Evolutionary conservation across 257 asterid species (phyloP).

Genomic region (Solanum virginianum): DNA sequence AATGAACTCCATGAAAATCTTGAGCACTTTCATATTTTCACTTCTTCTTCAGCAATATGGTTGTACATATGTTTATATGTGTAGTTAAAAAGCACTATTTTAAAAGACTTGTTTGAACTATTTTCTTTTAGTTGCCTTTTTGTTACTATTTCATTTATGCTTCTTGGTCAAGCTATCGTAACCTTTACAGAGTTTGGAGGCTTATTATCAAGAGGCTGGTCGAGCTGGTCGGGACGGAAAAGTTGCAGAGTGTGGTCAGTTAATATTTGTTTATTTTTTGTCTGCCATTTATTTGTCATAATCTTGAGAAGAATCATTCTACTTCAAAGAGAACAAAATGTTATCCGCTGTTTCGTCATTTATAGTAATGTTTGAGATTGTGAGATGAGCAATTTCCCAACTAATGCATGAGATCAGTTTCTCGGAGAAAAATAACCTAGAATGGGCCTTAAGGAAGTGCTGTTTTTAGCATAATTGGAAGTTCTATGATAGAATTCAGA

Average conservation of each 20-base stretch:
- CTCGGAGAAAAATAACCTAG: neutral
- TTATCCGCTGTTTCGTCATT: neutral
- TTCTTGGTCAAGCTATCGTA: neutral
- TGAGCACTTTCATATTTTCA: neutral
- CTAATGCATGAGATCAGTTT: neutral
- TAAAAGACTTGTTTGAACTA: neutral
- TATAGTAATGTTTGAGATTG: neutral
- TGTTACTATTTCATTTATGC: neutral
- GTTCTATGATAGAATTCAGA: neutral
- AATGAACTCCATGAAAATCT: neutral
- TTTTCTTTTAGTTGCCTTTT: neutral
- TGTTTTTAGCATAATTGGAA: neutral
- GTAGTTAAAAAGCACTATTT: neutral
- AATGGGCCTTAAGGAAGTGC: neutral
- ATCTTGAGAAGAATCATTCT: constrained; percentile 2
- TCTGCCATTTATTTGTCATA: neutral
- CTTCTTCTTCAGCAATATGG: neutral
- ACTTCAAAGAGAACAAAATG: neutral
- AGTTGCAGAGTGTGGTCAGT: constrained; percentile 63
- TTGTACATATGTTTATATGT: neutral
- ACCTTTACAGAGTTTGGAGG: constrained; percentile 55
- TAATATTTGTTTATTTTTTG: neutral
- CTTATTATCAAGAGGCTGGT: constrained; percentile 90
- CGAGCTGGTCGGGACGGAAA: constrained; percentile 85
- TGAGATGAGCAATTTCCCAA: neutral